A percentile compares a stretch with the other conserved stretches of the same genome.
Evolutionary conservation across 495 filamentous ascomycete species (phyloP).

Genomic region (Penicillium canescens): DNA sequence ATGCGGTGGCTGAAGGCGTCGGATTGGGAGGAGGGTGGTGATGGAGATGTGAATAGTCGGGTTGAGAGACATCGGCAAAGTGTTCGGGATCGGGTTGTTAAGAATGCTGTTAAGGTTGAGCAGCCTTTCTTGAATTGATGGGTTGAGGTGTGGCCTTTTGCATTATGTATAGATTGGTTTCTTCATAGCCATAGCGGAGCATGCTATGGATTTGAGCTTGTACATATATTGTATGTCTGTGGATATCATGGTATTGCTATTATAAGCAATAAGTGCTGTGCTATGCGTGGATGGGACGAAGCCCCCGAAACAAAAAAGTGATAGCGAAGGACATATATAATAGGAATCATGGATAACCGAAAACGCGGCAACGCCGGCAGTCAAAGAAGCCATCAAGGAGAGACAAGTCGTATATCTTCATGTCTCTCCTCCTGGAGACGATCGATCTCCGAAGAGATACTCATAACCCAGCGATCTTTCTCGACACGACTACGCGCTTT

Average conservation of each 20-base stretch:
- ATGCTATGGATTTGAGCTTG: not conserved
- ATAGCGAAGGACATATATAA: not conserved
- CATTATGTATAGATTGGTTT: conserved; percentile 3
- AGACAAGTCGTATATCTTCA: conserved; percentile 63
- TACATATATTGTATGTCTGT: conserved; percentile 7
- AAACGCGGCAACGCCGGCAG: not conserved
- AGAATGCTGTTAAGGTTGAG: conserved; percentile 42
- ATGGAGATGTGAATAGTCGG: conserved; percentile 10
- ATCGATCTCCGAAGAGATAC: conserved; percentile 73
- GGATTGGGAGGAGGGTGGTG: conserved; percentile 39
- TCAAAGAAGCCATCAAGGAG: conserved; percentile 18
- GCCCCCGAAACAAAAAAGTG: not conserved
- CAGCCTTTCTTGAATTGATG: conserved; percentile 26
- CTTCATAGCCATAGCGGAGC: not conserved
- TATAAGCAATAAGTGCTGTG: conserved; percentile 8
- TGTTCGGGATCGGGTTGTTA: conserved; percentile 40
- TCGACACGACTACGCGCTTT: conserved; percentile 69
- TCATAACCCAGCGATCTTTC: conserved; percentile 76
- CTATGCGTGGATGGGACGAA: conserved; percentile 1
- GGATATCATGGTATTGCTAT: conserved; percentile 29
- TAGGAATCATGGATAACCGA: not conserved
- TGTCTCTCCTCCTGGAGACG: conserved; percentile 54
- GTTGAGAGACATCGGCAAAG: conserved; percentile 40
- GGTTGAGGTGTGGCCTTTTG: not conserved
- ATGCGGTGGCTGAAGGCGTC: conserved; percentile 45